Base-by-base conservation (phyloP, 108 stramenopile species). In the Ochromonas danica region DNA sequence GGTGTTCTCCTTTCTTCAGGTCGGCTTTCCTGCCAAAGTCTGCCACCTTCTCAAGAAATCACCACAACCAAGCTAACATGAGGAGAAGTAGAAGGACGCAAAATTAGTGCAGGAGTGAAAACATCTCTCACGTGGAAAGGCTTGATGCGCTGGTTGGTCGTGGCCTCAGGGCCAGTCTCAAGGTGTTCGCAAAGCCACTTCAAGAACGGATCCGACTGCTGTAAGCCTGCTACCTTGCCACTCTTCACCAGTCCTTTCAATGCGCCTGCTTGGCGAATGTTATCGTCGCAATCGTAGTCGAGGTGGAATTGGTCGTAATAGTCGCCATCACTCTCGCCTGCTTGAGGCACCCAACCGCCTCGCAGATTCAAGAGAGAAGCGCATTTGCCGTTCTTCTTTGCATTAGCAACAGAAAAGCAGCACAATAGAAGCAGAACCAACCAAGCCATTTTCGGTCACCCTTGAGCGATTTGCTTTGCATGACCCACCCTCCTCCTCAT, bases 221-320 rank as follows among this genome's bases (percentile, higher is more conserved):
- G 63, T 67, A 67, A 67, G 33, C 10, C 6, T 35, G 31, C 17
- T 36, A 67, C 6, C 25, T 28, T 36, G 6, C 63, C 63, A 33
- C 33, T 35, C 25, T 67, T 67, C 10, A 67, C 25, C 3, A 67
- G 25, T 22, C 63, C 63, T 67, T 25, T 28, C 33, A 67, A 10
- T 6, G 63, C 17, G 3, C 63, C 63, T 25, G 63, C 63, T 22
- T 14, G 3, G 10, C 63, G 17, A 33, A 6, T 6, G 6, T 67
- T 67, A 36, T 67, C 63, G 6, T 67, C 63, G 6, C 27, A 28
- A 36, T 36, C 63, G 31, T 67, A 67, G 31, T 67, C 63, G 30
- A 67, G 6, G 6, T 22, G 3, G 31, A 67, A 67, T 36, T 67
- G 17, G 17, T 36, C 35, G 25, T 31, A 67, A 25, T 67, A 67